Conservation (phyloP, 164 flowering plant species). For the Magnolia changhungtana region DNA sequence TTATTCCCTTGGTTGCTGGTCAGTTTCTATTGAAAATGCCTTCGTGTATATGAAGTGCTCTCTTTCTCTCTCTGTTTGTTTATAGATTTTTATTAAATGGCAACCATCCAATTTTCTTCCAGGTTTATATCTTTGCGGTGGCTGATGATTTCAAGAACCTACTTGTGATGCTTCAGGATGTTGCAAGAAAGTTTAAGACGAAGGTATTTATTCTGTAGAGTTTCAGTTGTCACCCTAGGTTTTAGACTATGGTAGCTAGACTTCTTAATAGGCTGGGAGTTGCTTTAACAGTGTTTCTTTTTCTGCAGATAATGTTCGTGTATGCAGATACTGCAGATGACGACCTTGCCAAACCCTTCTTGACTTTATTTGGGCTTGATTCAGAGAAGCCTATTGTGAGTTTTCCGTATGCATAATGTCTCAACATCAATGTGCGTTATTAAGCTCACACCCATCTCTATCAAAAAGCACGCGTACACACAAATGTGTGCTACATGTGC, state of each 20-base stretch:
- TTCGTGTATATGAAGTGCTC: background rate
- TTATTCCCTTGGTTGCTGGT: too few relatives aligned
- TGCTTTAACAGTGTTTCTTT: slow-evolving; percentile 8
- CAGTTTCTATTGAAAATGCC: too few relatives aligned
- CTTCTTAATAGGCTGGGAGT: slow-evolving; percentile 2
- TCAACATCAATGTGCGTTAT: background rate
- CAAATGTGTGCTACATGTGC: background rate
- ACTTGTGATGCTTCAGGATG: slow-evolving; percentile 55
- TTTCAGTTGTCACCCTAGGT: slow-evolving; percentile 2
- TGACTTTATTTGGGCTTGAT: slow-evolving; percentile 80
- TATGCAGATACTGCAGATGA: slow-evolving; percentile 69
- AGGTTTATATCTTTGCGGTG: slow-evolving; percentile 74
- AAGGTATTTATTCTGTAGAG: slow-evolving; percentile 42
- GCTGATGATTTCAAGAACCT: slow-evolving; percentile 58
- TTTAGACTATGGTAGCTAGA: slow-evolving; percentile 4
- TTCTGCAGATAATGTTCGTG: slow-evolving; percentile 71
- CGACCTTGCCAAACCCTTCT: slow-evolving; percentile 87
- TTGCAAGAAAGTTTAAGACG: slow-evolving; percentile 75
- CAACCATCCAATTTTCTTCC: slow-evolving; percentile 10
- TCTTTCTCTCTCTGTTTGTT: background rate
- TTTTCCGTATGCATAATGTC: slow-evolving; percentile 1
- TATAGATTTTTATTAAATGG: background rate
- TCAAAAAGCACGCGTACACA: background rate
- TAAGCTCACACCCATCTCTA: background rate
- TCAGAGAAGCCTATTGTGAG: slow-evolving; percentile 64